Evolutionary conservation across 352 stramenopile species (phyloP), one percentile per base, ranked within the genome.

Genomic region (Globisporangium cylindrosporum): DNA sequence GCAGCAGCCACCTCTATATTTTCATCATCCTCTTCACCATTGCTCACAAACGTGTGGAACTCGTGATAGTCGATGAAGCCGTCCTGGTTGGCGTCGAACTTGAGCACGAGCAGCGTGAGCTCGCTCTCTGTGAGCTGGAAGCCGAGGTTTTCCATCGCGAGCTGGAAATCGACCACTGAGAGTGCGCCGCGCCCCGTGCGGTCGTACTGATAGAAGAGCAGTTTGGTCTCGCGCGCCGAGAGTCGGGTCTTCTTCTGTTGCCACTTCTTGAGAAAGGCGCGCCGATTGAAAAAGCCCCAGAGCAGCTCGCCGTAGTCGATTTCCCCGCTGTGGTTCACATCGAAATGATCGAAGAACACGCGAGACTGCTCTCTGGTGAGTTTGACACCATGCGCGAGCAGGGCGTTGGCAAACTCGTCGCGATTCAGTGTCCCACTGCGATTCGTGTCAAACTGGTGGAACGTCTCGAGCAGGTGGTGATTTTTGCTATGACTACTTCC

Each of bases 211-310:
- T 76, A 78, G 62, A 93, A 93, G 2, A 80, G 43, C 41, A 74
- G 25, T 41, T 74, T 76, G 68, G 79, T 63, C 57, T 75, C 72
- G 20, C 22, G 38, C 10, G 67, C 20, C 9, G 65, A 76, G 41
- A 73, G 38, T 18, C 53, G 62, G 18, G 69, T 79, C 24, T 82
- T 86, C 24, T 74, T 70, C 20, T 74, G 67, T 22, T 72, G 43
- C 84, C 84, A 92, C 38, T 74, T 70, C 56, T 90, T 90, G 3
- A 88, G 54, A 56, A 91, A 91, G 20, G 74, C 72, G n/a, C 76
- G 67, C 7, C 72, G 74, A 38, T 90, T 82, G 70, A 91, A 89
- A 64, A 89, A 86, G 12, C 74, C 71, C 82, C 81, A 90, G 1
- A 93, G 68, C 34, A 93, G 64, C 62, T 90, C 80, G 3, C 61